Base-by-base conservation (phyloP, 2,329 filamentous ascomycete species). In the Paecilomyces variotii region DNA sequence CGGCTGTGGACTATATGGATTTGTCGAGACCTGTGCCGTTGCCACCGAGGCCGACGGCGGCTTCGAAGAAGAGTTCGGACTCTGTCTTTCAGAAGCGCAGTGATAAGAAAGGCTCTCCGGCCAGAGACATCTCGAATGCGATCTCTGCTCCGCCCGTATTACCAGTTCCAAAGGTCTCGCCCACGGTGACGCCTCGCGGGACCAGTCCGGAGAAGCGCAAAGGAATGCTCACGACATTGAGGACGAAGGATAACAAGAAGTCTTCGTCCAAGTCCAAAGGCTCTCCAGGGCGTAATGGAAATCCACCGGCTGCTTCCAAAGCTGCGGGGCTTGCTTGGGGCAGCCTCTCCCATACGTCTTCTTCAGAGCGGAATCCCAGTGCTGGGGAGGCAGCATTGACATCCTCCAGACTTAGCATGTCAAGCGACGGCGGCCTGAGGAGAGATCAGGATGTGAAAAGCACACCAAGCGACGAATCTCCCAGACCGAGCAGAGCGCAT, bases 1-100 rank as follows among this genome's bases (percentile, higher is more conserved):
- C 90, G 53, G 88, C 89, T 6, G 84, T 92, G 54, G 86, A 82
- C 60, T 96, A 95, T 70, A 83, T 86, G 3, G 88, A 95, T 65
- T 79, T 96, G n/a, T 88, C 89, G n/a, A 85, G 86, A 58, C 88
- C 88, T 11, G 75, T 85, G 11, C 76, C 81, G 54, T 80, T 89
- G 26, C 83, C 84, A 27, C 79, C 81, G 30, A 66, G 71, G 57
- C 68, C 69, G 45, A 30, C 59, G 53, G 59, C 67, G 53, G 51
- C 63, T 4, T 60, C 64, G 27, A 65, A 63, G 53, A 56, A 57
- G 26, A 64, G 65, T 50, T 62, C 68, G 26, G 67, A 71, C 1
- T 61, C 66, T 4, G 56, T 62, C n/a, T 53, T 54, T 7, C 58
- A 61, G 56, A 57, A 58, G 27, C 57, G 59, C n/a, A 49, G 63